A percentile compares a stretch with the other conserved stretches of the same genome.
phyloP scores from a whole-genome alignment of 2,329 filamentous ascomycete genomes.

The Endothia cerciana region DNA sequence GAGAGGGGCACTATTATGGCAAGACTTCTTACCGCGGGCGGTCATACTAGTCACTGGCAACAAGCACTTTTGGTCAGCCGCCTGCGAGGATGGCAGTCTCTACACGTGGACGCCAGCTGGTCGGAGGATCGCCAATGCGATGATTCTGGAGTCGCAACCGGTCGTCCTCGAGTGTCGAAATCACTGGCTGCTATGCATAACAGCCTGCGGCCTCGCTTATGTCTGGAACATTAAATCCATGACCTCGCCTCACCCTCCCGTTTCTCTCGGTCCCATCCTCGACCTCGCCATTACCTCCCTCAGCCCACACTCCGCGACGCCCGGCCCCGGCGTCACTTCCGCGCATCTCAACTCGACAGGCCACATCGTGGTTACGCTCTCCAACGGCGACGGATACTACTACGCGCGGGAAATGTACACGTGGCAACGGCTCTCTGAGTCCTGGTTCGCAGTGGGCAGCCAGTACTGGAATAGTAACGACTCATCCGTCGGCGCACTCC shows the following conservation, averaged over 20 bases:
- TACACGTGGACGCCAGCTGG: conserved; percentile 94
- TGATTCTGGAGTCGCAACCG: conserved; percentile 88
- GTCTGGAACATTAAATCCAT: conserved; percentile 91
- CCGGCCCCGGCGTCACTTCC: conserved; percentile 83
- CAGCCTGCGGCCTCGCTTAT: conserved; percentile 84
- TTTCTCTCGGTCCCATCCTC: conserved; percentile 85
- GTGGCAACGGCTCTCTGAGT: conserved; percentile 95
- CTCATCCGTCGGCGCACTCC: conserved; percentile 80
- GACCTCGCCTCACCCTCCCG: conserved; percentile 82
- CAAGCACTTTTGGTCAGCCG: conserved; percentile 87
- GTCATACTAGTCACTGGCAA: conserved; percentile 92
- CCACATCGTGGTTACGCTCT: conserved; percentile 84
- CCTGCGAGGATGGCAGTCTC: conserved; percentile 88
- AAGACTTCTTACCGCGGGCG: conserved; percentile 86
- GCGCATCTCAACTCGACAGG: conserved; percentile 89
- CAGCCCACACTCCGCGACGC: conserved; percentile 73
- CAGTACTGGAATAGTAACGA: conserved; percentile 99
- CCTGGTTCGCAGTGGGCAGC: conserved; percentile 97
- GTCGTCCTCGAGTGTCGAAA: conserved; percentile 91
- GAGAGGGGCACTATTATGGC: conserved; percentile 82
- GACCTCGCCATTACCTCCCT: conserved; percentile 83
- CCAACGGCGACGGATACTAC: conserved; percentile 91
- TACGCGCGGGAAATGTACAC: conserved; percentile 85
- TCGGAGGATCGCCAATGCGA: conserved; percentile 79
- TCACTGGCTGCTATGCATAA: conserved; percentile 88